Percentiles rank a stretch among this genome's conserved stretches.
These are phyloP conservation scores for Spathaspora arborariae DNA, from an alignment of 805 yeast species.

Conservation along the genomic window DNA sequence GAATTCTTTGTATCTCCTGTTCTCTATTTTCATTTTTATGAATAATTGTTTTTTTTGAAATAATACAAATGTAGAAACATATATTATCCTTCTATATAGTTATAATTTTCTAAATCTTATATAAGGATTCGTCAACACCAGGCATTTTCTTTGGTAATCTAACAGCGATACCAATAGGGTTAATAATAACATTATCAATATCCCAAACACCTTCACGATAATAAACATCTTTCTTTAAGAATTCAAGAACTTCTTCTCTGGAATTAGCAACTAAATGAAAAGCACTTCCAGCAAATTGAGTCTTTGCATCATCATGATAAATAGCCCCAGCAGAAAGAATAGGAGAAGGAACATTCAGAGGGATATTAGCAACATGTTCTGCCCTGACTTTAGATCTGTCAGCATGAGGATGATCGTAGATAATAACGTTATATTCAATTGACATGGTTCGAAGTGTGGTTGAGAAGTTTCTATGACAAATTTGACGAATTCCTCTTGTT, in stretches of 20 bases:
- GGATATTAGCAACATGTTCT: constrained; percentile 38
- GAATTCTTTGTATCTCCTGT: neutral
- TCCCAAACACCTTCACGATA: constrained; percentile 74
- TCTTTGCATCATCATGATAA: constrained; percentile 37
- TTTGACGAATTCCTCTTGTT: neutral
- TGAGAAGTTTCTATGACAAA: constrained; percentile 4
- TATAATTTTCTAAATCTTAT: constrained; percentile 10
- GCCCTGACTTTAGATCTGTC: constrained; percentile 53
- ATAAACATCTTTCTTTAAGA: constrained; percentile 62
- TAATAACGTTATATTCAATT: constrained; percentile 63
- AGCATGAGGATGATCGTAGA: constrained; percentile 64
- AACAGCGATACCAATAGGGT: constrained; percentile 44
- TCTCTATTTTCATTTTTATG: neutral
- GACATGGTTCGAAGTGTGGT: constrained; percentile 12
- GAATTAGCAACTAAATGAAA: constrained; percentile 61
- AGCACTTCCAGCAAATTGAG: constrained; percentile 64
- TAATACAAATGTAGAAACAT: no score
- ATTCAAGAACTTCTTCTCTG: constrained; percentile 60
- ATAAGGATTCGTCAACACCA: constrained; percentile 21
- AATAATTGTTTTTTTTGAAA: constrained; percentile 1
- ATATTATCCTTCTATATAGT: no score
- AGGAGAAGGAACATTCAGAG: constrained; percentile 30
- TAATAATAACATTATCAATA: constrained; percentile 53
- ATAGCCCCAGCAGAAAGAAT: constrained; percentile 40
- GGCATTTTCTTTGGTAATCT: constrained; percentile 33